A percentile compares a stretch with the other conserved stretches of the same genome.
Conservation (phyloP, 176 grass and related monocot genomes). For the Metroxylon sagu region DNA sequence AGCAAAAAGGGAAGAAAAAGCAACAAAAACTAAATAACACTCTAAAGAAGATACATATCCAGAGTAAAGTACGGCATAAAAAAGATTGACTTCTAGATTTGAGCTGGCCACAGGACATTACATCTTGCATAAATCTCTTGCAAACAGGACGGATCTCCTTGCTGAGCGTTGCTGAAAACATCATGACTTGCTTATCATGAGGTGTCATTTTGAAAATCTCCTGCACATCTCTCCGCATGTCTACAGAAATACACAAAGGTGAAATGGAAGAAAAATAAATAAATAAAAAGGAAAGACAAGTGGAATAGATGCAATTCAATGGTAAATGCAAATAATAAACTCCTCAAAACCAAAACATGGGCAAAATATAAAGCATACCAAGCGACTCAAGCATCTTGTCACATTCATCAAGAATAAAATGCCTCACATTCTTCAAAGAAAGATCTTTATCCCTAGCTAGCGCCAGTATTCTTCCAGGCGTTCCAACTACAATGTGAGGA, state of each 20-base stretch:
- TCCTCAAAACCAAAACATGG: no score
- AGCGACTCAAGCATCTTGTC: slow-evolving; percentile 99
- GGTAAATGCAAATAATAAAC: no score
- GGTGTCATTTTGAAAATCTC: slow-evolving; percentile 99
- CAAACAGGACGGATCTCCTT: slow-evolving; percentile 95
- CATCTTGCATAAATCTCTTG: slow-evolving; percentile 99
- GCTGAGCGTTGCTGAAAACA: slow-evolving; percentile 99
- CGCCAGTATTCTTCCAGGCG: slow-evolving; percentile 44
- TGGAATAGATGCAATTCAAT: no score
- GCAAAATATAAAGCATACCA: slow-evolving; percentile 34
- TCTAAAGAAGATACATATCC: no score
- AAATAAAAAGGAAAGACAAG: background rate
- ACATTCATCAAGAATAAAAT: slow-evolving; percentile 99
- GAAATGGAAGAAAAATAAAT: background rate
- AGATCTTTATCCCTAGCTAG: slow-evolving; percentile 74
- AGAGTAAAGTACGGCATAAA: slow-evolving; percentile 14
- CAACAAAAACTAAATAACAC: no score
- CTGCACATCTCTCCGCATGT: slow-evolving; percentile 96
- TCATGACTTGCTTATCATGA: slow-evolving; percentile 99
- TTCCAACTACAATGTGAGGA: slow-evolving; percentile 94
- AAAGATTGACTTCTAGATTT: slow-evolving; percentile 39
- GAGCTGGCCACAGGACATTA: slow-evolving; percentile 66
- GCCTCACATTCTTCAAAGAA: slow-evolving; percentile 96
- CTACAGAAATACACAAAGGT: slow-evolving; percentile 36
- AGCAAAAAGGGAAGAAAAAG: no score